Base-by-base conservation (phyloP, 73 alveolate species). In the Paramecium sexaurelia region DNA sequence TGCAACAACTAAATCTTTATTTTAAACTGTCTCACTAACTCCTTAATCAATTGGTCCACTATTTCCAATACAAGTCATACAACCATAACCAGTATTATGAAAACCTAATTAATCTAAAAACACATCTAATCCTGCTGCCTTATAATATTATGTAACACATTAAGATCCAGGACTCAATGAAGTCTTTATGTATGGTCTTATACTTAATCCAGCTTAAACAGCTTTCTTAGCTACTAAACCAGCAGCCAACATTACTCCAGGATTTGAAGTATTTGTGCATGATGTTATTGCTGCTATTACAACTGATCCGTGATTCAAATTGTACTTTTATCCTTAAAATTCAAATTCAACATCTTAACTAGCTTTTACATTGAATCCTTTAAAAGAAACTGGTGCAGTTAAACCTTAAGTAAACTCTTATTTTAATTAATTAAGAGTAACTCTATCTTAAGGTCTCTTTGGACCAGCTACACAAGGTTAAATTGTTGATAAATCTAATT, bases 1-100 rank as follows among this genome's bases (percentile, higher is more conserved):
- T 13, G 98, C 95, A 6, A 92, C 99, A 32, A 97, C 98, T 66
- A 97, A 85, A 47, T 97, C 99, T 19, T 94, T 89, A 22, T 57
- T 85, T 43, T 15, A 57, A 66, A 96, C 93, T 26, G 98, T 98
- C 9, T 51, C 45, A 15, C 61, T 45, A 15, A 97, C 98, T n/a
- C 45, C 95, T 20, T 96, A 96, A 47, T 95, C 96, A 10, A 97
- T 89, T 10, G 96, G 98, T 85, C 99, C 99, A 78, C 96, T 84
- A 94, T 97, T 97, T 29, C 99, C 99, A 83, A 96, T 97, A 92
- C 99, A 96, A 22, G 99, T 96, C 98, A 96, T 97, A 93, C 98
- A 96, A 26, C 98, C 99, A 92, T 95, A 97, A 22, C 98, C 98
- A 33, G 98, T 96, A 17, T 86, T 88, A 47, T 96, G 68, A 93